Conservation (phyloP, 2,329 filamentous ascomycete genomes). For the Macroventuria anomochaeta region DNA sequence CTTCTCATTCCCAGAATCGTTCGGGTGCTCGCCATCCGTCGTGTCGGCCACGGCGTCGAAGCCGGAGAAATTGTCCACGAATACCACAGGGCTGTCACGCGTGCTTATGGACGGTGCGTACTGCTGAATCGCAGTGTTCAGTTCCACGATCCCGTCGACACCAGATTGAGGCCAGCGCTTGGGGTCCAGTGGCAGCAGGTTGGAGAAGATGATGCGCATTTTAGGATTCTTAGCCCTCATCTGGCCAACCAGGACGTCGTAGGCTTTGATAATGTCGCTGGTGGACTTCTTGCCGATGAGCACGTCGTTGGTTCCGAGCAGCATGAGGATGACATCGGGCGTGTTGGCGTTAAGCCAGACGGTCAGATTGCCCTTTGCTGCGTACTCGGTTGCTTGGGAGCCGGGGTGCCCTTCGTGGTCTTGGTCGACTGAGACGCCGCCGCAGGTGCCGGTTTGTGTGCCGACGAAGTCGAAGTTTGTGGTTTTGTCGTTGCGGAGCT, state of each 20-base stretch:
- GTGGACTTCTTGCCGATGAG: constrained; percentile 43
- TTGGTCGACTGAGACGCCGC: constrained; percentile 51
- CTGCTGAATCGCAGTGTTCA: constrained; percentile 25
- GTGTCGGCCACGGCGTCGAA: constrained; percentile 43
- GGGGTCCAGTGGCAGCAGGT: constrained; percentile 37
- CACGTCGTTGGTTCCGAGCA: constrained; percentile 55
- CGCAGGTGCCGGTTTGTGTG: constrained; percentile 43
- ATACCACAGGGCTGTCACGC: constrained; percentile 28
- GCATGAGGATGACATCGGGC: constrained; percentile 56
- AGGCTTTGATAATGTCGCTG: constrained; percentile 48
- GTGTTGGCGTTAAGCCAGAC: constrained; percentile 49
- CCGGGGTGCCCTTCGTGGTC: constrained; percentile 57
- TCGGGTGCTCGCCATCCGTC: constrained; percentile 45
- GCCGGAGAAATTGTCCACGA: constrained; percentile 40
- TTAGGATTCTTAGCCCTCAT: constrained; percentile 52
- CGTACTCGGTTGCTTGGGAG: constrained; percentile 50
- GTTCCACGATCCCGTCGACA: constrained; percentile 25
- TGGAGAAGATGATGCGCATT: constrained; percentile 51
- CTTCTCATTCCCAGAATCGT: constrained; percentile 39
- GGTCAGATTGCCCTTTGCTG: constrained; percentile 47
- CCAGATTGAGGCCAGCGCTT: constrained; percentile 28
- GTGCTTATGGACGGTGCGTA: constrained; percentile 34
- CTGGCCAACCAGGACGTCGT: constrained; percentile 49
- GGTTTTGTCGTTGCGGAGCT: constrained; percentile 31
- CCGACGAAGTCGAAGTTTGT: constrained; percentile 48